Evolutionary conservation across 345 rosid genomes (phyloP).

Genomic region (Gossypium thurberi): DNA sequence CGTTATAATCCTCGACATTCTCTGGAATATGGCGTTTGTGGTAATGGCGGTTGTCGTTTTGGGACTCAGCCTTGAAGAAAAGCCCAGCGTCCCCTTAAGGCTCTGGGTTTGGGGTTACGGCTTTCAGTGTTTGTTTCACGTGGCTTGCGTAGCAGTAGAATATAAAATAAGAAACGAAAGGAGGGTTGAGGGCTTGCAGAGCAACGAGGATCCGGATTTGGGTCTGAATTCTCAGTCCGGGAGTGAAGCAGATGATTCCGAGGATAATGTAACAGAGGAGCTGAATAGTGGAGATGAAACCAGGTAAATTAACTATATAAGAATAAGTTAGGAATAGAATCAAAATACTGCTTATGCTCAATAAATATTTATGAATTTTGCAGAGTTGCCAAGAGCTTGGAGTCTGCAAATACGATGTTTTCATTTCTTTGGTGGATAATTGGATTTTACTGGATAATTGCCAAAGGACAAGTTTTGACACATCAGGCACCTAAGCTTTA

Average conservation of each 20-base stretch:
- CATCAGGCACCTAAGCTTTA: slow-evolving; percentile 64
- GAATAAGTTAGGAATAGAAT: neutral
- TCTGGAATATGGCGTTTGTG: slow-evolving; percentile 65
- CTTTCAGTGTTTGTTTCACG: slow-evolving; percentile 62
- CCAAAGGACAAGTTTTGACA: slow-evolving; percentile 38
- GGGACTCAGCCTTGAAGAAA: slow-evolving; percentile 45
- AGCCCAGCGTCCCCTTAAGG: slow-evolving; percentile 60
- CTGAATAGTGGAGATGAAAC: slow-evolving; percentile 29
- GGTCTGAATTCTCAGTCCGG: slow-evolving; percentile 23
- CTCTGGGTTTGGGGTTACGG: slow-evolving; percentile 64
- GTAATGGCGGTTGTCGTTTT: slow-evolving; percentile 38
- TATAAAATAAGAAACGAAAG: slow-evolving; percentile 40
- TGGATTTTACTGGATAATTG: slow-evolving; percentile 81
- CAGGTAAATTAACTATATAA: slow-evolving; percentile 26
- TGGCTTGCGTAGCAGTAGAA: slow-evolving; percentile 53
- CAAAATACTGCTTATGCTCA: neutral
- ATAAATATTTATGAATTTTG: neutral
- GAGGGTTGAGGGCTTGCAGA: slow-evolving; percentile 13
- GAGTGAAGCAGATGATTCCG: slow-evolving; percentile 31
- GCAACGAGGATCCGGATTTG: slow-evolving; percentile 15
- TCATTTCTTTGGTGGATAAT: slow-evolving; percentile 85
- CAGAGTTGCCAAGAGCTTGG: slow-evolving; percentile 49
- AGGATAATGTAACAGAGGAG: slow-evolving; percentile 22
- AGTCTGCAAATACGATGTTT: slow-evolving; percentile 76
- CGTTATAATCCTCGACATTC: slow-evolving; percentile 51